These are phyloP conservation scores for Tylopilus subfusipes DNA, from an alignment of 768 basidiomycete species.

Conservation along the genomic window DNA sequence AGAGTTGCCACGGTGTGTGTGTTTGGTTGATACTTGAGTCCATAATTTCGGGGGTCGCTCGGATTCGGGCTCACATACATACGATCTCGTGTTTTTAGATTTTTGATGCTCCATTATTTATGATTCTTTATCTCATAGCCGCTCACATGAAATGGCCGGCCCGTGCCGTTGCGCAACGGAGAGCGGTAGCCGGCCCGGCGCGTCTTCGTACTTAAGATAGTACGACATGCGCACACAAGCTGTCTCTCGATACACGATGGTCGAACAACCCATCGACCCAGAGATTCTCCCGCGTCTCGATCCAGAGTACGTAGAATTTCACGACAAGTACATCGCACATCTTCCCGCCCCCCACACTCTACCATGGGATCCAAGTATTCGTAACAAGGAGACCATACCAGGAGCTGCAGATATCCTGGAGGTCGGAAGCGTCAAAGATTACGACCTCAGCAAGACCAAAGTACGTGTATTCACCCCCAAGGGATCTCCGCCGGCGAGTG, in stretches of 20 bases:
- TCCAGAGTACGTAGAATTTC: conserved; percentile 63
- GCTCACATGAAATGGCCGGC: background rate
- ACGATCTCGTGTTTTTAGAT: too few relatives aligned
- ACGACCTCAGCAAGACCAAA: conserved; percentile 47
- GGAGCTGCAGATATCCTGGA: conserved; percentile 54
- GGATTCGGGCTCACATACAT: background rate
- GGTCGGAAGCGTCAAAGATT: conserved; percentile 55
- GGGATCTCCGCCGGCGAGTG: conserved; percentile 43
- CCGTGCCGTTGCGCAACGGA: background rate
- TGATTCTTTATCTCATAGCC: background rate
- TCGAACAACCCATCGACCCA: conserved; percentile 55
- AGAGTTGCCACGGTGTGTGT: conserved; percentile 41
- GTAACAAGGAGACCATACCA: conserved; percentile 49
- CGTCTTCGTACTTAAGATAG: conserved; percentile 11
- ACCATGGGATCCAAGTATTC: conserved; percentile 59
- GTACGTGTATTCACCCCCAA: conserved; percentile 64
- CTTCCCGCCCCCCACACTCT: conserved; percentile 50
- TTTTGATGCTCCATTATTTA: conserved; percentile 1
- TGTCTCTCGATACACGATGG: conserved; percentile 15
- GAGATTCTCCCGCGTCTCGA: conserved; percentile 56
- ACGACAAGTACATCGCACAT: conserved; percentile 47
- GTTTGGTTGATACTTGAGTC: conserved; percentile 37
- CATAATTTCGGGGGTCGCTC: conserved; percentile 14
- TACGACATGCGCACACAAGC: background rate
- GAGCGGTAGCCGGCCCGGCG: too few relatives aligned